Conservation (phyloP, 2,329 filamentous ascomycete species). For the Elsinoe ampelina region DNA sequence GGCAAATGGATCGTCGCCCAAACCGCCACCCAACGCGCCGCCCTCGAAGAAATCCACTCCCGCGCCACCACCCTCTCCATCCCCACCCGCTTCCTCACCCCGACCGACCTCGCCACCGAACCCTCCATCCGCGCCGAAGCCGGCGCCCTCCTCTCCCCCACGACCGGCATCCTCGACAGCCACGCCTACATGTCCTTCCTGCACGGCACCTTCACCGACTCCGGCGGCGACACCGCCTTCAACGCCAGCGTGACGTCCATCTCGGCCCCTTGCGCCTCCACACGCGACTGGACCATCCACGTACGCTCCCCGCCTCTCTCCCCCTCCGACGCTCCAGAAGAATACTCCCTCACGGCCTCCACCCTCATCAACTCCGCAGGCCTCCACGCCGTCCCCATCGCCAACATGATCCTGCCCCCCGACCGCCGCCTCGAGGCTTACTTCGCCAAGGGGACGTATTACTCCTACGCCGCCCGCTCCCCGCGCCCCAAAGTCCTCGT, state of each 20-base stretch:
- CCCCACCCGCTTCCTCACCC: conserved; percentile 60
- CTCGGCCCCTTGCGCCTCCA: conserved; percentile 46
- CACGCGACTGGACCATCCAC: conserved; percentile 61
- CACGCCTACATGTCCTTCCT: conserved; percentile 78
- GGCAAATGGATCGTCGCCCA: conserved; percentile 97
- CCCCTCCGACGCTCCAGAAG: conserved; percentile 35
- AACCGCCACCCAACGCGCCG: conserved; percentile 57
- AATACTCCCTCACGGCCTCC: conserved; percentile 56
- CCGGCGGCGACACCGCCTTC: conserved; percentile 65
- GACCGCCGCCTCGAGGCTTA: conserved; percentile 51
- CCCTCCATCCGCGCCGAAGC: conserved; percentile 63
- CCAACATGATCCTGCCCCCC: conserved; percentile 67
- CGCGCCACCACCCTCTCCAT: conserved; percentile 50
- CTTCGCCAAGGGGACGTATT: conserved; percentile 95
- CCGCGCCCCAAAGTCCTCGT: conserved; percentile 65
- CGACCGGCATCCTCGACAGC: conserved; percentile 83
- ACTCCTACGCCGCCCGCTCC: conserved; percentile 60
- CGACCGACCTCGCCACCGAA: conserved; percentile 56
- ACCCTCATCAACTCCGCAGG: conserved; percentile 81
- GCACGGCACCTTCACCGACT: conserved; percentile 65
- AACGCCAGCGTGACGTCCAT: conserved; percentile 56
- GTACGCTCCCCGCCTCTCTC: conserved; percentile 28
- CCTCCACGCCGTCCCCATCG: conserved; percentile 62
- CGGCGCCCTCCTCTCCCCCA: conserved; percentile 72
- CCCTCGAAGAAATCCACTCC: conserved; percentile 47